Evolutionary conservation across 164 flowering plant species (phyloP), one percentile per base, ranked within the genome.

Genomic region (Vitis riparia): DNA sequence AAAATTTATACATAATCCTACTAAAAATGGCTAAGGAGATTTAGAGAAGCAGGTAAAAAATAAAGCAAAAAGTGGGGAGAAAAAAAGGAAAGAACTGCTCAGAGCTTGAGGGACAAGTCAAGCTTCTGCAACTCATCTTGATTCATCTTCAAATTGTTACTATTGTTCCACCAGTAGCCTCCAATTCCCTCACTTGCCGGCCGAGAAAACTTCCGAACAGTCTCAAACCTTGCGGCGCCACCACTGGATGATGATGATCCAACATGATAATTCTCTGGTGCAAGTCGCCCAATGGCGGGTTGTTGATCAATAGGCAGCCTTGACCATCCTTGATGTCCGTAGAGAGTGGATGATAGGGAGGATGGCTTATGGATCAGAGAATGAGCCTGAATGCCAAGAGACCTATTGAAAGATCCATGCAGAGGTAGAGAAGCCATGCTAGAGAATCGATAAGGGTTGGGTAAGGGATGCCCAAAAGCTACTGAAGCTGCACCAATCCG

Each of bases 41-140:
- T 48, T 2, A 63, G 32, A 55, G 23, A 47, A 57, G 8, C 51
- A 8, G 51, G 15, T 32, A 69, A 37, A 59, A 63, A 52, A 14
- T 7, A 10, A 32, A 9, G 9, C 52, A 52, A 32, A 27, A 67
- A 2, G 10, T 49, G 17, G 16, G 16, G 37, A 3, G 49, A 14
- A 51, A 44, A 57, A 17, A 59, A 37, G 29, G 30, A 62, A 59
- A 59, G 29, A 32, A 59, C 53, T 73, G n/a, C 9, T 78, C 51
- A 86, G 66, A 86, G 86, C 82, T 81, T 84, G 59, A 86, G 88
- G 30, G 88, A 79, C 82, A 86, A 76, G 65, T 86, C 90, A 66
- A 86, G 79, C 75, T 81, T 75, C 61, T 77, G 76, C 72, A 74
- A 59, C 19, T 82, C 82, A 50, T 86, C 86, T 72, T 75, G 79